Percentiles rank a stretch among this genome's conserved stretches.
Conservation (phyloP, 768 basidiomycete genomes). For the Lactifluus echinatus region DNA sequence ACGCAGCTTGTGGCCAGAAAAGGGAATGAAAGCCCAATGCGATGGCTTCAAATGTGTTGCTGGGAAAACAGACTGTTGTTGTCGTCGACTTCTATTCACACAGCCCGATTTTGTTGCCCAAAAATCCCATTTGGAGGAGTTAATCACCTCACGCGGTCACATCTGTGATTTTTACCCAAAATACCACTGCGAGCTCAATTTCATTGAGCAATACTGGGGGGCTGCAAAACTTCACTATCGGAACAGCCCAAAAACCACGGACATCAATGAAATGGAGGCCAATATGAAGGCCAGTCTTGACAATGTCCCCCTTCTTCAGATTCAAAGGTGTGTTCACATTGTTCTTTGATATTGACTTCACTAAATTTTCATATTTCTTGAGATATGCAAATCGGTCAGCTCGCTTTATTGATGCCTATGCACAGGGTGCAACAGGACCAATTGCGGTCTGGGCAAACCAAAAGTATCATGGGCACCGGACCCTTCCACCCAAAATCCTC, state of each 20-base stretch:
- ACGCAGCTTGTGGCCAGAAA: background rate
- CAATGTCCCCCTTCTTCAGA: background rate
- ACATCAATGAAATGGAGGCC: background rate
- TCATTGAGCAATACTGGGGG: background rate
- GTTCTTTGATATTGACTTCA: background rate
- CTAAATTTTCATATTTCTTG: background rate
- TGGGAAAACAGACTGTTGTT: background rate
- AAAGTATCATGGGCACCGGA: too few species aligned
- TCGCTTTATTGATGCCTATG: background rate
- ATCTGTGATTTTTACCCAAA: background rate
- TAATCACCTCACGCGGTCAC: background rate
- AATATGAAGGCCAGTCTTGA: background rate
- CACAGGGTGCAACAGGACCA: background rate
- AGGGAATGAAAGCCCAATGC: background rate
- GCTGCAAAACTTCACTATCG: background rate
- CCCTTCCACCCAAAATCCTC: too few species aligned
- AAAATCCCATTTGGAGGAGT: background rate
- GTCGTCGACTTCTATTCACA: background rate
- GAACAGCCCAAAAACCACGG: too few species aligned
- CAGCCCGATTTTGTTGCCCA: background rate
- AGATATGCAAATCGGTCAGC: background rate
- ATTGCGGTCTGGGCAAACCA: background rate
- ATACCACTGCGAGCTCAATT: background rate
- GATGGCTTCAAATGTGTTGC: background rate
- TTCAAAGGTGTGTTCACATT: background rate